These are phyloP conservation scores for Boletus rubescentipes DNA, from an alignment of 768 basidiomycete species.

Conservation along the genomic window DNA sequence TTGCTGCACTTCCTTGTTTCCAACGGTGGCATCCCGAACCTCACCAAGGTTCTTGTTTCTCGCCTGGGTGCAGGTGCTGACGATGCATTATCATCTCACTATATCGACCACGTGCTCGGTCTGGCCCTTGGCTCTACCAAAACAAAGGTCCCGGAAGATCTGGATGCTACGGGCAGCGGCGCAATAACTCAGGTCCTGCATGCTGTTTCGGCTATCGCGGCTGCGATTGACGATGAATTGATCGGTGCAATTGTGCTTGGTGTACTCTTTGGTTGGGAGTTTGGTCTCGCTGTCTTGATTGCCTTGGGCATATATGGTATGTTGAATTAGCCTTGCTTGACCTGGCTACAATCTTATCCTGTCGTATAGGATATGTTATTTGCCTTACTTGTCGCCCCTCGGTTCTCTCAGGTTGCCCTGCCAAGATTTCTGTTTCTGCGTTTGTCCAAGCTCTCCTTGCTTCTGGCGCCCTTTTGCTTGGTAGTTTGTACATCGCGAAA, in stretches of 20 bases:
- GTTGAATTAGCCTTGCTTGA: constrained; percentile 14
- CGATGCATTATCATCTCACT: constrained; percentile 53
- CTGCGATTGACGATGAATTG: constrained; percentile 77
- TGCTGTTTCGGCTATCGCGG: constrained; percentile 60
- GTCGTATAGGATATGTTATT: constrained; percentile 16
- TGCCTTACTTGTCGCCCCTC: constrained; percentile 10
- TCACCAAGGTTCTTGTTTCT: constrained; percentile 74
- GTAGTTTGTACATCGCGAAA: constrained; percentile 36
- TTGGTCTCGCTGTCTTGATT: constrained; percentile 64
- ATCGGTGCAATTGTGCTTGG: constrained; percentile 71
- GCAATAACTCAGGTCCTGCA: constrained; percentile 19
- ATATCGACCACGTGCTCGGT: constrained; percentile 84
- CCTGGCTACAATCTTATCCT: not conserved
- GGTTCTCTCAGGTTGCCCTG: constrained; percentile 9
- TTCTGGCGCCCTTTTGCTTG: constrained; percentile 76
- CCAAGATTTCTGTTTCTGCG: not conserved
- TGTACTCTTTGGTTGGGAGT: constrained; percentile 60
- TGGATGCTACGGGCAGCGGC: constrained; percentile 5
- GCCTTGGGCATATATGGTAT: constrained; percentile 75
- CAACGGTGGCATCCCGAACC: constrained; percentile 68
- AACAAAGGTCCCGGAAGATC: constrained; percentile 74
- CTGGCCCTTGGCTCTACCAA: constrained; percentile 83
- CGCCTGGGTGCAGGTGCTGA: constrained; percentile 91
- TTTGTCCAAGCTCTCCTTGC: constrained; percentile 80
- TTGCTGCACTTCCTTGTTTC: constrained; percentile 72